Percentiles rank a stretch among this genome's conserved stretches.
These are phyloP conservation scores for Pseudocohnilembus persalinus DNA, from an alignment of 169 alveolate species.

Conservation along the genomic window DNA sequence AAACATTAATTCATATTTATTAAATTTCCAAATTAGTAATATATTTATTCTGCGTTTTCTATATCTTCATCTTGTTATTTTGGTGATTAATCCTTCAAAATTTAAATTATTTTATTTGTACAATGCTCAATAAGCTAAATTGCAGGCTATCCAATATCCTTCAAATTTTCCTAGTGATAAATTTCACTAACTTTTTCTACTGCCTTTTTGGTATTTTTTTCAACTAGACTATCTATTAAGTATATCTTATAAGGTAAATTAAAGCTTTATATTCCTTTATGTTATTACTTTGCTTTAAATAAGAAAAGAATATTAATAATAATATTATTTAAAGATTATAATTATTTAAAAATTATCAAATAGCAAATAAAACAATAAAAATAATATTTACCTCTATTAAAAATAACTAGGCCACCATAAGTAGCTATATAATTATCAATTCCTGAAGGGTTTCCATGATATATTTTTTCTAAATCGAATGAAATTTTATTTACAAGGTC, in stretches of 20 bases:
- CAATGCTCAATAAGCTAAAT: constrained; percentile 1
- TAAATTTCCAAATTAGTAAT: neutral
- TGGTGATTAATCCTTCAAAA: neutral
- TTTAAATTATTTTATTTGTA: constrained; percentile 2
- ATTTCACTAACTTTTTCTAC: constrained; percentile 14
- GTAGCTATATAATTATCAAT: constrained; percentile 55
- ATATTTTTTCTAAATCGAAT: constrained; percentile 45
- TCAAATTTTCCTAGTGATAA: neutral
- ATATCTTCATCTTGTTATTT: too few species aligned
- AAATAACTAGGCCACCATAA: constrained; percentile 54
- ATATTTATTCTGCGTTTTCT: neutral
- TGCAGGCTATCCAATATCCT: neutral
- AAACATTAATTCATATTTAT: neutral
- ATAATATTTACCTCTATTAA: constrained; percentile 29
- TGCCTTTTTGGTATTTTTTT: constrained; percentile 25
- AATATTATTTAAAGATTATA: too few species aligned
- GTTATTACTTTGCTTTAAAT: too few species aligned
- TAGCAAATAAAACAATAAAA: too few species aligned
- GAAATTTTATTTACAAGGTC: constrained; percentile 31
- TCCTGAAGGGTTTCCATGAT: constrained; percentile 62
- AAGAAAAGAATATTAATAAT: too few species aligned
- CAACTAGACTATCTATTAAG: constrained; percentile 7
- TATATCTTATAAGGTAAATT: constrained; percentile 11
- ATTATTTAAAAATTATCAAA: too few species aligned
- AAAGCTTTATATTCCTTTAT: too few species aligned